Evolutionary conservation across 2,329 filamentous ascomycete species (phyloP), one percentile per base, ranked within the genome.

Genomic region (Neopestalotiopsis clavispora): DNA sequence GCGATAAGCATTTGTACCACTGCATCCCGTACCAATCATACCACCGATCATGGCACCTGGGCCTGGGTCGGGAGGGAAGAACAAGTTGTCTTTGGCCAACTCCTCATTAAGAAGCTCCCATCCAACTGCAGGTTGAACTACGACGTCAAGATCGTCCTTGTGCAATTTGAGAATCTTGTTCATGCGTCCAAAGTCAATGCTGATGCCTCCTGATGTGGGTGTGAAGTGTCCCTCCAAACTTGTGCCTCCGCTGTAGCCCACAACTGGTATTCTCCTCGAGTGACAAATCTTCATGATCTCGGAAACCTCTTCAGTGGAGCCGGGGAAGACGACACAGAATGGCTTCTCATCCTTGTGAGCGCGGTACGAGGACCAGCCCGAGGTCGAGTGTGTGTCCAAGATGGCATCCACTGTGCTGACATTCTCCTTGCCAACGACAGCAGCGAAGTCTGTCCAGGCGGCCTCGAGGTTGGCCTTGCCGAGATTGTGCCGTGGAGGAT

Each of bases 11-110:
- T 97, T 96, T 2, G 93, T 96, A 63, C 94, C 94, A 69, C 84
- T 86, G 77, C 84, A 86, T 62, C 84, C 84, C 12, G 91, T 93
- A 1, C 89, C 90, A 4, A 93, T 87, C 91, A 93, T 93, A 23
- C 94, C 94, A 65, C 94, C 94, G 71, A 97, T 95, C 86, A 92
- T 92, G 65, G 94, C 94, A 7, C 92, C 92, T 61, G 94, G 94
- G 34, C 93, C 93, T 4, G 94, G 94, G 76, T 97, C 94, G 0
- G 93, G 92, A 4, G 94, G 94, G 78, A 96, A 95, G 84, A 96
- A 96, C 0, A 97, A 84, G 38, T 90, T 90, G 60, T 92, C 86
- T 42, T 88, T 84, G 5, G 82, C 83, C 45, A 97, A 84, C 71
- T 90, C 84, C 76, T 93, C 90, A 77, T 96, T 96, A 28, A 97